Conservation (phyloP, 495 filamentous ascomycete species). For the Tuber calosporum region DNA sequence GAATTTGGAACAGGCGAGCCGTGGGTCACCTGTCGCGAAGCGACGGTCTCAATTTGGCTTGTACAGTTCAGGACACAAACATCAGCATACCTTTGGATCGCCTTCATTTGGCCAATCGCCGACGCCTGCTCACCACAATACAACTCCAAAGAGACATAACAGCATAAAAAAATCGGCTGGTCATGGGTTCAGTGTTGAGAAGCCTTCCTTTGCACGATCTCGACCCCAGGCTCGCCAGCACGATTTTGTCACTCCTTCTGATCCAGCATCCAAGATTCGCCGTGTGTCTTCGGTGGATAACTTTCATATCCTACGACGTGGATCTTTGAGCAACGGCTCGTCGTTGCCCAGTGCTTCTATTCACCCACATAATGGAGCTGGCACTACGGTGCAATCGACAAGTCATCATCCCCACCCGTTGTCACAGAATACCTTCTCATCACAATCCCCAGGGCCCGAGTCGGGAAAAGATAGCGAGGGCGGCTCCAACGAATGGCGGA, state of each 20-base stretch:
- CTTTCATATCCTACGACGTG: slow-evolving; percentile 41
- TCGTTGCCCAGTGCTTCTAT: slow-evolving; percentile 53
- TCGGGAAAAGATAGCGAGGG: slow-evolving; percentile 26
- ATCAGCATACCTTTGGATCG: slow-evolving; percentile 25
- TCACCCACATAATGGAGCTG: slow-evolving; percentile 46
- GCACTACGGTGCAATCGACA: slow-evolving; percentile 15
- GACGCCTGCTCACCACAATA: slow-evolving; percentile 18
- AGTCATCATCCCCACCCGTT: slow-evolving; percentile 68
- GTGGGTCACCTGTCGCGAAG: slow-evolving; percentile 67
- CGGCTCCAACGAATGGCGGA: slow-evolving; percentile 49
- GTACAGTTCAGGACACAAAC: slow-evolving; percentile 48
- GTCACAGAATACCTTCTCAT: slow-evolving; percentile 68
- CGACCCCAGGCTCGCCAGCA: slow-evolving; percentile 44
- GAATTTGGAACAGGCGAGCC: slow-evolving; percentile 62
- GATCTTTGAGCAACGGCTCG: slow-evolving; percentile 45
- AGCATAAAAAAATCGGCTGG: slow-evolving; percentile 28
- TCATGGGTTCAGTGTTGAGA: slow-evolving; percentile 29
- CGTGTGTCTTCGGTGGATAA: slow-evolving; percentile 72
- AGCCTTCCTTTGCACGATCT: slow-evolving; percentile 41
- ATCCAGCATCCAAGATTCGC: slow-evolving; percentile 48
- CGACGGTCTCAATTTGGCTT: slow-evolving; percentile 39
- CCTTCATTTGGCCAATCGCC: slow-evolving; percentile 27
- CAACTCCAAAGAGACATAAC: slow-evolving; percentile 25
- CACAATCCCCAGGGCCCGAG: slow-evolving; percentile 50
- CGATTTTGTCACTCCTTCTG: slow-evolving; percentile 50